Evolutionary conservation across 1,139 yeast species (phyloP), one percentile per base, ranked within the genome.

Genomic region (Hanseniaspora uvarum): DNA sequence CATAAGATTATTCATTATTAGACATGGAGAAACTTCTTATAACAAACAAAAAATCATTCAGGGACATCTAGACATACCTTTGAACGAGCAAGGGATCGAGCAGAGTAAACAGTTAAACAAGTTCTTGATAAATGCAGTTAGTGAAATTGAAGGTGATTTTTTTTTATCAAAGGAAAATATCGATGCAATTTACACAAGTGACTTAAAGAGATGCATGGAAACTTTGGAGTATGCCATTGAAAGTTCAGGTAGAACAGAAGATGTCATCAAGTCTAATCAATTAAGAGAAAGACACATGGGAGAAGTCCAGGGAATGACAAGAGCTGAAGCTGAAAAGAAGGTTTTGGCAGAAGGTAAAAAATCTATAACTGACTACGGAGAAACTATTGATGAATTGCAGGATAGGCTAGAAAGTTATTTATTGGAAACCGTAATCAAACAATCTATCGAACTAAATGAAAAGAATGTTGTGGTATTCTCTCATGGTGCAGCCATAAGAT

Each of bases 231-330:
- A 70, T 46, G 71, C 80, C 7, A 57, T 68, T 24, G 62, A 63
- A 16, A 58, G 62, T 38, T 56, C 49, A 12, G 57, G 52, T 14
- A 56, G 58, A 10, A 59, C 62, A 3, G 55, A 57, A 6, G 52
- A 47, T 37, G 62, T 66, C n/a, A 56, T 58, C 19, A 61, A 56
- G 28, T 63, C 64, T 8, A 38, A 59, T 6, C 73, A 73, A 30
- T 70, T 86, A 46, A 74, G 96, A 57, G 96, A 88, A 63, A 71
- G 96, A 48, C 67, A 71, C 55, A 86, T 88, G 95, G 96, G 96
- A 1, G 75, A 71, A 14, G 76, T 81, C 24, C 87, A 88, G 64
- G 95, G 95, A 2, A 79, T 84, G 86, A 70, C 72, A 46, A 70
- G 85, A 26, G 67, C 64, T 24, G 92, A 83, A 47, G 96, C 95